Evolutionary conservation across 495 filamentous ascomycete genomes (phyloP), one percentile per base, ranked within the genome.

Genomic region (Thermothielavioides terrestris): DNA sequence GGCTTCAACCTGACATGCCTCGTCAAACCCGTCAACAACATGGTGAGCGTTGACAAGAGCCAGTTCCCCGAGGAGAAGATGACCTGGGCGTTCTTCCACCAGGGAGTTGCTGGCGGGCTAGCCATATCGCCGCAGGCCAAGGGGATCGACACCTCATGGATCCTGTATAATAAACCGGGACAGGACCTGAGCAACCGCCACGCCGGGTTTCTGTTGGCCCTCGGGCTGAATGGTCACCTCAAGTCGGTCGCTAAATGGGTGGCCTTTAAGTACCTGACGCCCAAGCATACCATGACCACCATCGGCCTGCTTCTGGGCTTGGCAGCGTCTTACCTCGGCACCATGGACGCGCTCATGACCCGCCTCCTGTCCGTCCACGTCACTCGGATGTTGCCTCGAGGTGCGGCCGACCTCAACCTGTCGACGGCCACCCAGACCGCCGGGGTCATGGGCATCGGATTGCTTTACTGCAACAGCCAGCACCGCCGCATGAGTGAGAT

Each of bases 401-500:
- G 89, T 3, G 86, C 91, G 32, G 92, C 89, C 2, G 92, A 97
- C 63, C 77, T 99, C 12, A 97, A 99, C 58, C 67, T 99, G 9
- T 94, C 89, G 6, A 82, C 88, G 3, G 72, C 94, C n/a, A 95
- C 89, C 1, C 94, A 99, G 59, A 96, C 94, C 0, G 89, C 89
- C 3, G 92, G 91, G 21, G 84, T 99, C 21, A 95, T 99, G 89
- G 92, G 94, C 2, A 95, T 97, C 53, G 92, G 92, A 1, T 70
- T 99, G 9, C 69, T 99, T 2, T 99, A 97, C 62, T 95, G 86
- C 68, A 84, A 88, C 62, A 94, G 89, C 20, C 92, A 97, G 56
- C 92, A 99, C 69, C 85, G 92, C 7, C 81, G 92, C 42, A 99
- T 99, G 92, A 95, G 88, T 60, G 92, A 99, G 64, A 85, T 97